These are phyloP conservation scores for Diaporthe velutina DNA, from an alignment of 2,329 filamentous ascomycete genomes.

Conservation along the genomic window DNA sequence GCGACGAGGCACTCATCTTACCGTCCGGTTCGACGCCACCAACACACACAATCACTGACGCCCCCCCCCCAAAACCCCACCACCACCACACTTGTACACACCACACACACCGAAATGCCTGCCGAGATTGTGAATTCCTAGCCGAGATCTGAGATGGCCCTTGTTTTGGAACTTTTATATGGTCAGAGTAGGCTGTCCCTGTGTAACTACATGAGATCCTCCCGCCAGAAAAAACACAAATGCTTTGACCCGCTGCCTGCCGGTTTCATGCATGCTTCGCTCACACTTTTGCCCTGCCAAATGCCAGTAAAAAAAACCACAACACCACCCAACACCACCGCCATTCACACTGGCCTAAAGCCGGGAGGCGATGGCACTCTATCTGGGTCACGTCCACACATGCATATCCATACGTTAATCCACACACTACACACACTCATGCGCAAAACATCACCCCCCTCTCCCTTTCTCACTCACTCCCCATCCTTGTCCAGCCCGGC, in stretches of 20 bases:
- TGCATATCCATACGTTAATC: no score
- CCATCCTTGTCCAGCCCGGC: constrained; percentile 76
- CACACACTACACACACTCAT: not conserved
- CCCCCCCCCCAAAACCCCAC: not conserved
- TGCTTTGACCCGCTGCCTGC: constrained; percentile 30
- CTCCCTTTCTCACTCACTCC: constrained; percentile 41
- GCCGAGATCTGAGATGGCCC: constrained; percentile 19
- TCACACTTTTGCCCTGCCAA: constrained; percentile 22
- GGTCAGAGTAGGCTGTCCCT: not conserved
- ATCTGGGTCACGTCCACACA: not conserved
- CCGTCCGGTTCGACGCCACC: not conserved
- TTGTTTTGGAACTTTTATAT: constrained; percentile 15
- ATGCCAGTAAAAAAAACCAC: constrained; percentile 5
- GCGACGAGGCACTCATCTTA: constrained; percentile 20
- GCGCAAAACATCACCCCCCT: not conserved
- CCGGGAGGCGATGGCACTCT: constrained; percentile 18
- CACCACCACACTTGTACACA: constrained; percentile 3
- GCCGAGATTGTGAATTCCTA: constrained; percentile 16
- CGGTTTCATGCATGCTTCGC: constrained; percentile 35
- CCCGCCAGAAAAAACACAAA: not conserved
- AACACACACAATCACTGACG: not conserved
- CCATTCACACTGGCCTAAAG: not conserved
- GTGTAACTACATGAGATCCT: constrained; percentile 10
- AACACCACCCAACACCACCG: constrained; percentile 11
- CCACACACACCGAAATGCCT: constrained; percentile 2